Conservation (phyloP, 495 filamentous ascomycete genomes). For the Penicillium lagena region DNA sequence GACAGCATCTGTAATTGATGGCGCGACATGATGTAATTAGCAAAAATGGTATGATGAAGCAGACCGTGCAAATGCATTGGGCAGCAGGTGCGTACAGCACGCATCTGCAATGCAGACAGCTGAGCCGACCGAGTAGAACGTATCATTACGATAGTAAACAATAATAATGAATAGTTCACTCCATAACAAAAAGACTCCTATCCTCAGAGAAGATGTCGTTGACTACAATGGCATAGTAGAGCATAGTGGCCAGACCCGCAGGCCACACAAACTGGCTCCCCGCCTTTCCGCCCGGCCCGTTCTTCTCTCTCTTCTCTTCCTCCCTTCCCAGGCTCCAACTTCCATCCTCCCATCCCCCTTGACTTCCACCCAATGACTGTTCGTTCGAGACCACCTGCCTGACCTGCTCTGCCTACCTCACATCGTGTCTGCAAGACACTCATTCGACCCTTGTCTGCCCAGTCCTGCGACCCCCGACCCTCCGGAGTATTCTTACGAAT, state of each 20-base stretch:
- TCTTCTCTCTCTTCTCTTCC: constrained; percentile 13
- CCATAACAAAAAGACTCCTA: too few relatives aligned
- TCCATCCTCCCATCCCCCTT: constrained; percentile 3
- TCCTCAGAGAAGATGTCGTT: too few relatives aligned
- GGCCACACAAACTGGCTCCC: constrained; percentile 23
- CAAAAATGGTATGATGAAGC: constrained; percentile 5
- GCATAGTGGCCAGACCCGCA: not conserved
- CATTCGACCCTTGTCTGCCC: constrained; percentile 8
- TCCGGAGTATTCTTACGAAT: constrained; percentile 31
- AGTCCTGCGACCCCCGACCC: constrained; percentile 13
- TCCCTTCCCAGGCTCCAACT: constrained; percentile 10
- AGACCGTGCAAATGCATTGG: too few relatives aligned
- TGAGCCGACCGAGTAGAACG: too few relatives aligned
- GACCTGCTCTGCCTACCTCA: constrained; percentile 12
- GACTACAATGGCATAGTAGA: too few relatives aligned
- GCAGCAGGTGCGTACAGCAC: too few relatives aligned
- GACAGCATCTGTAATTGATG: not conserved
- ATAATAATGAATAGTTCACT: too few relatives aligned
- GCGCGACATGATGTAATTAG: constrained; percentile 27
- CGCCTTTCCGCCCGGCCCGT: constrained; percentile 25
- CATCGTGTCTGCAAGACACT: constrained; percentile 2
- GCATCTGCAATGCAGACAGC: too few relatives aligned
- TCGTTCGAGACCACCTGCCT: constrained; percentile 15
- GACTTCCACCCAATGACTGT: constrained; percentile 15
- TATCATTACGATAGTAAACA: too few relatives aligned